These are phyloP conservation scores for Penicillium sp. DNA, from an alignment of 2,329 filamentous ascomycete species.

Conservation along the genomic window DNA sequence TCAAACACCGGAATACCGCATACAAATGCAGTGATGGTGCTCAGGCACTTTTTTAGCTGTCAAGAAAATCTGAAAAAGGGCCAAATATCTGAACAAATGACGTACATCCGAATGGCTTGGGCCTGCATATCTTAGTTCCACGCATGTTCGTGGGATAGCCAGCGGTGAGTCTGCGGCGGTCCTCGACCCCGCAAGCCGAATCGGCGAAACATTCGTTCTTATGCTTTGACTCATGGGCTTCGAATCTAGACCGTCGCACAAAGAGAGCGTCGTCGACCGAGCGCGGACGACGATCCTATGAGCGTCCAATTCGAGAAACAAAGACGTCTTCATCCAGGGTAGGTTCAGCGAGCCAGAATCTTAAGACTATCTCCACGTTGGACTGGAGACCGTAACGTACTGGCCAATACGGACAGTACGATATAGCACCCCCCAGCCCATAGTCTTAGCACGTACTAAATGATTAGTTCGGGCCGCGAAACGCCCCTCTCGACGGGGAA, in stretches of 20 bases:
- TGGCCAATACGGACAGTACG: constrained; percentile 9
- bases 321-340: neutral
- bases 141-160: neutral
- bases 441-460: constrained; percentile 4
- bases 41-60: neutral
- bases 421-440: constrained; percentile 6
- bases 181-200: constrained; percentile 1
- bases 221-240: neutral
- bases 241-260: neutral
- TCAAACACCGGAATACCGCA: neutral
- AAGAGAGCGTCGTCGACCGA: neutral
- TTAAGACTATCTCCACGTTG: neutral
- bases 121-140: neutral
- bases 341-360: neutral
- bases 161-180: constrained; percentile 6
- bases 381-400: constrained; percentile 2
- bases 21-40: neutral
- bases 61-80: neutral
- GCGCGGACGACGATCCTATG: neutral
- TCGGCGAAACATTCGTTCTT: constrained; percentile 7
- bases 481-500: constrained; percentile 10
- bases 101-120: neutral
- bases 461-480: constrained; percentile 12
- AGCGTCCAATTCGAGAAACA: neutral
- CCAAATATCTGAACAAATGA: neutral